Evolutionary conservation across 805 yeast genomes (phyloP).

Genomic region (Saccharomycopsis microspora): DNA sequence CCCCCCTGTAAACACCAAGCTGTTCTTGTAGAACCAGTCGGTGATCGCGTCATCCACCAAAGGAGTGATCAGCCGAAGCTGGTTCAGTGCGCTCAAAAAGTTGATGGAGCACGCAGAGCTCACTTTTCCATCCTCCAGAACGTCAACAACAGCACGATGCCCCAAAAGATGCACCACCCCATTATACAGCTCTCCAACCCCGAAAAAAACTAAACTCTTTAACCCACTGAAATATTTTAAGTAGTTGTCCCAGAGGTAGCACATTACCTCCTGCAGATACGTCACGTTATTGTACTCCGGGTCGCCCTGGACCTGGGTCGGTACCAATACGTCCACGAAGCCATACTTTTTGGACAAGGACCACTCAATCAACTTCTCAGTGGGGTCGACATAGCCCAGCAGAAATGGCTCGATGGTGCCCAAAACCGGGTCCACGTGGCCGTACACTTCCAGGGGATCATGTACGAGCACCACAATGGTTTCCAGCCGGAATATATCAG

Average conservation of each 20-base stretch:
- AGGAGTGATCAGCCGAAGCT: constrained; percentile 66
- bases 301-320: constrained; percentile 36
- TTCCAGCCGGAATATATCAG: constrained; percentile 51
- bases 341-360: constrained; percentile 49
- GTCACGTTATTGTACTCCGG: constrained; percentile 15
- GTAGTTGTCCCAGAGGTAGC: constrained; percentile 87
- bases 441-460: constrained; percentile 92
- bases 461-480: constrained; percentile 65
- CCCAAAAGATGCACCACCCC: constrained; percentile 83
- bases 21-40: constrained; percentile 85
- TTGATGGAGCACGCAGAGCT: constrained; percentile 14
- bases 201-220: constrained; percentile 64
- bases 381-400: constrained; percentile 67
- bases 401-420: constrained; percentile 68
- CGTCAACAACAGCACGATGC: constrained; percentile 36
- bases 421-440: constrained; percentile 63
- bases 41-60: constrained; percentile 80
- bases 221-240: constrained; percentile 59
- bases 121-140: constrained; percentile 12
- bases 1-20: constrained; percentile 67
- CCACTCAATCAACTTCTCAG: constrained; percentile 63
- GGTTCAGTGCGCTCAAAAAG: constrained; percentile 13
- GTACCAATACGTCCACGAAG: constrained; percentile 74
- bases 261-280: constrained; percentile 58
- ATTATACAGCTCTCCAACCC: constrained; percentile 82